A percentile compares a stretch with the other conserved stretches of the same genome.
Conservation (phyloP, 257 asterid species). For the Eucommia ulmoides region DNA sequence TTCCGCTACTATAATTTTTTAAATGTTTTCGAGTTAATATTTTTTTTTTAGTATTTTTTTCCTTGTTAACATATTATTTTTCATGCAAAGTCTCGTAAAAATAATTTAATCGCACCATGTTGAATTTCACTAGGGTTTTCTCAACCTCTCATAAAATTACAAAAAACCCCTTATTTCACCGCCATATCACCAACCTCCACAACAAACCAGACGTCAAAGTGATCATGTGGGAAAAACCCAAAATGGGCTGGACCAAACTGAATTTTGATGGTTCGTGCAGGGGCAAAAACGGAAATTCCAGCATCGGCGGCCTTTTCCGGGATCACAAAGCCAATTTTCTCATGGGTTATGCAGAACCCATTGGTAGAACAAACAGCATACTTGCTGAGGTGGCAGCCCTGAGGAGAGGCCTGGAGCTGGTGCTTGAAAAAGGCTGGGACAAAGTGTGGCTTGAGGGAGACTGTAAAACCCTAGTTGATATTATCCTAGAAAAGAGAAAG, state of each 20-base stretch:
- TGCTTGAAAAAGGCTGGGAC: conserved; percentile 53
- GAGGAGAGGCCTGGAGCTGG: conserved; percentile 51
- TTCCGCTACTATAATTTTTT: too few relatives aligned
- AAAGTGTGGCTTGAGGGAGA: conserved; percentile 72
- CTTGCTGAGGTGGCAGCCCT: conserved; percentile 60
- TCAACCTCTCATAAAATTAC: too few relatives aligned
- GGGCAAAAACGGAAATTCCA: conserved; percentile 43
- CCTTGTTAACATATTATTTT: too few relatives aligned
- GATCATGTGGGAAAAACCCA: conserved; percentile 66
- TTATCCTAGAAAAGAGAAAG: conserved; percentile 23
- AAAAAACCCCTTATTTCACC: too few relatives aligned
- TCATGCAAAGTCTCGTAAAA: too few relatives aligned
- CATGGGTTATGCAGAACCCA: conserved; percentile 58
- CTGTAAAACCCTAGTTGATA: conserved; percentile 40
- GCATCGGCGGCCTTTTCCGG: conserved; percentile 66
- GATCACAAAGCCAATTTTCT: conserved; percentile 54
- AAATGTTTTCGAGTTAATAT: too few relatives aligned
- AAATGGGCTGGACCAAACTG: conserved; percentile 52
- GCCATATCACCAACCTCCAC: too few relatives aligned
- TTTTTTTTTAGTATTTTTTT: too few relatives aligned
- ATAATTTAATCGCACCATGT: too few relatives aligned
- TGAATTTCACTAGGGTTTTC: too few relatives aligned
- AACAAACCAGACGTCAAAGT: too few relatives aligned
- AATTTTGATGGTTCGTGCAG: conserved; percentile 83
- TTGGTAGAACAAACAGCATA: conserved; percentile 48